These are phyloP conservation scores for Aspergillus sojae DNA, from an alignment of 2,329 filamentous ascomycete species.

Conservation along the genomic window DNA sequence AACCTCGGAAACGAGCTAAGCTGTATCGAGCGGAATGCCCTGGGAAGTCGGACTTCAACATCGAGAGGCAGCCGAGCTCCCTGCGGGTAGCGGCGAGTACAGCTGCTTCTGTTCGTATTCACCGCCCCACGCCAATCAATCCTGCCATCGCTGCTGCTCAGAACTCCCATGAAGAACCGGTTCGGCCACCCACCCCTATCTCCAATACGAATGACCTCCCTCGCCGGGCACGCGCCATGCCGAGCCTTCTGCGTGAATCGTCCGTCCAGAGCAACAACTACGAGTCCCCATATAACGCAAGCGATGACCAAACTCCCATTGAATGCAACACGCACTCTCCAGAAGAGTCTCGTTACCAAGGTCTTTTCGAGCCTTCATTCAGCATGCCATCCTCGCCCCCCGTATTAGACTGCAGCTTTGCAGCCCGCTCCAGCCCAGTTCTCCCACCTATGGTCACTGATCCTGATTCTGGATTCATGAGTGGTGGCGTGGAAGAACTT, in stretches of 20 bases:
- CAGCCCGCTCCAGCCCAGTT: slow-evolving; percentile 77
- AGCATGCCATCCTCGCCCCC: slow-evolving; percentile 92
- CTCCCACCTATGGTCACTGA: slow-evolving; percentile 61
- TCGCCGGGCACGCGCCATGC: slow-evolving; percentile 35
- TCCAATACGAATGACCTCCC: slow-evolving; percentile 33
- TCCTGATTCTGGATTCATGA: slow-evolving; percentile 82
- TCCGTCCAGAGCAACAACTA: slow-evolving; percentile 51
- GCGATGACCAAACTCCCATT: slow-evolving; percentile 38
- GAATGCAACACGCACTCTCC: slow-evolving; percentile 54
- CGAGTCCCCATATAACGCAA: slow-evolving; percentile 44
- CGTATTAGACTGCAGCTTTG: slow-evolving; percentile 65
- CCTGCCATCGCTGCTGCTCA: slow-evolving; percentile 36
- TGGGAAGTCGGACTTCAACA: slow-evolving; percentile 65
- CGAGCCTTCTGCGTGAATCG: slow-evolving; percentile 66
- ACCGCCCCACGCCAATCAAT: slow-evolving; percentile 68
- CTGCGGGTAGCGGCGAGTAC: slow-evolving; percentile 89
- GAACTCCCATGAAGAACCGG: slow-evolving; percentile 45
- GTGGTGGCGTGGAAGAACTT: slow-evolving; percentile 70
- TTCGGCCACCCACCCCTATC: slow-evolving; percentile 51
- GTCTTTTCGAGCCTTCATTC: slow-evolving; percentile 67
- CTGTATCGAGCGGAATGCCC: slow-evolving; percentile 72
- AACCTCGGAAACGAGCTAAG: slow-evolving; percentile 76
- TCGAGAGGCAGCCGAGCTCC: slow-evolving; percentile 75
- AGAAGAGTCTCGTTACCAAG: slow-evolving; percentile 53
- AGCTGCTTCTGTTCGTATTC: slow-evolving; percentile 80